Evolutionary conservation across 2,329 filamentous ascomycete species (phyloP).

Genomic region (Aspergillus niger): DNA sequence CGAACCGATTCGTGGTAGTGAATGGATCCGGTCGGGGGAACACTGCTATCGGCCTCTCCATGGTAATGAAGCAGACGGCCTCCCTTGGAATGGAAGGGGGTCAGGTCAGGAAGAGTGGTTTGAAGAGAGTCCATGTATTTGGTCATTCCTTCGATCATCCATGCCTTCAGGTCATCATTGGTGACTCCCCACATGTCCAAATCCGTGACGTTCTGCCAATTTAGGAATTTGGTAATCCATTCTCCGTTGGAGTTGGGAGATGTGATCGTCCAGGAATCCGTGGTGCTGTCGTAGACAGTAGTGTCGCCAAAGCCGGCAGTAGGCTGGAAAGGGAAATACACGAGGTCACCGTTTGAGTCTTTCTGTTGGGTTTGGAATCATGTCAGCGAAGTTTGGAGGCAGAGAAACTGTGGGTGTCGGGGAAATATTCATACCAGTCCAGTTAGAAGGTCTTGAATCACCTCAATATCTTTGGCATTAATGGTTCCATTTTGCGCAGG

Average conservation of each 20-base stretch:
- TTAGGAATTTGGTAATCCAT: constrained; percentile 3
- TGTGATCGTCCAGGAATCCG: constrained; percentile 1
- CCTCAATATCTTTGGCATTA: background rate
- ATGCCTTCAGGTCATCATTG: background rate
- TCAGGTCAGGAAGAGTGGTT: background rate
- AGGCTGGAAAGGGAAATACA: constrained; percentile 3
- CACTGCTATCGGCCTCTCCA: background rate
- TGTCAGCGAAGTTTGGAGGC: background rate
- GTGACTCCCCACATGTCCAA: background rate
- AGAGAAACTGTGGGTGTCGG: background rate
- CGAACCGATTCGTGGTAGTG: constrained; percentile 2
- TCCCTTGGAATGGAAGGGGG: background rate
- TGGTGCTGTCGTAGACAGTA: background rate
- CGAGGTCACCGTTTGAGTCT: background rate
- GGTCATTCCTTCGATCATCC: constrained; percentile 1
- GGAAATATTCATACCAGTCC: background rate
- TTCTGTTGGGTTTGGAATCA: background rate
- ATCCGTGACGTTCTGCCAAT: background rate
- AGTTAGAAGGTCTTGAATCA: background rate
- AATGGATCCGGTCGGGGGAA: background rate
- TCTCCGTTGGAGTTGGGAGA: background rate
- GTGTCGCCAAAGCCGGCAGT: background rate
- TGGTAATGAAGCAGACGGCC: constrained; percentile 2
- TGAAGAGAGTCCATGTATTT: background rate
- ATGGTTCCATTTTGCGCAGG: background rate